Conservation (phyloP, 805 yeast genomes). For the Blastobotrys attinorum region DNA sequence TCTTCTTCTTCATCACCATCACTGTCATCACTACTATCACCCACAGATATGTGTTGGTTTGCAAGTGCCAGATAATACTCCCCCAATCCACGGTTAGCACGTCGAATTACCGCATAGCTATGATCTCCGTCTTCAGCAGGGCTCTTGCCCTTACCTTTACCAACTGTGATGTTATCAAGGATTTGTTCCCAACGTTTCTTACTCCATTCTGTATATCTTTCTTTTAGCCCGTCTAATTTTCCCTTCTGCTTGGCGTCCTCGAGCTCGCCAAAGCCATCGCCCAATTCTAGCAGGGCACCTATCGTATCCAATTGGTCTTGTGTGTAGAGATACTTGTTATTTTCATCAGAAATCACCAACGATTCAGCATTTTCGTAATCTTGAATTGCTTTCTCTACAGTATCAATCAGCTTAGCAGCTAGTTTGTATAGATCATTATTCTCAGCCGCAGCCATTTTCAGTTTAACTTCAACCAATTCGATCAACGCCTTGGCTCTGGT, state of each 20-base stretch:
- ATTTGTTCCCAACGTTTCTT: conserved; percentile 14
- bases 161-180: conserved; percentile 6
- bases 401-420: conserved; percentile 4
- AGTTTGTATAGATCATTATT: conserved; percentile 3
- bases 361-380: conserved; percentile 39
- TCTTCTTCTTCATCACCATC: conserved; percentile 24
- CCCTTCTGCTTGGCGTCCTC: conserved; percentile 20
- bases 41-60: conserved; percentile 22
- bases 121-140: conserved; percentile 9
- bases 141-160: conserved; percentile 14
- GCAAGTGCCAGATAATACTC: conserved; percentile 25
- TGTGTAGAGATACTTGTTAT: conserved; percentile 3
- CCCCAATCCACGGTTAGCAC: conserved; percentile 29
- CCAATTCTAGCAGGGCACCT: conserved; percentile 40
- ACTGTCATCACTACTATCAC: conserved; percentile 24
- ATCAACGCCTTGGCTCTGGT: conserved; percentile 41
- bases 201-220: conserved; percentile 15
- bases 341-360: conserved; percentile 3
- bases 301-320: conserved; percentile 35
- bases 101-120: conserved; percentile 6
- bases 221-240: conserved; percentile 1
- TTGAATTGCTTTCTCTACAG: conserved; percentile 31
- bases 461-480: conserved; percentile 37
- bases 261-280: conserved; percentile 49
- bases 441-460: conserved; percentile 6